phyloP scores from a whole-genome alignment of 768 basidiomycete genomes.

The Amanita brunnescens region DNA sequence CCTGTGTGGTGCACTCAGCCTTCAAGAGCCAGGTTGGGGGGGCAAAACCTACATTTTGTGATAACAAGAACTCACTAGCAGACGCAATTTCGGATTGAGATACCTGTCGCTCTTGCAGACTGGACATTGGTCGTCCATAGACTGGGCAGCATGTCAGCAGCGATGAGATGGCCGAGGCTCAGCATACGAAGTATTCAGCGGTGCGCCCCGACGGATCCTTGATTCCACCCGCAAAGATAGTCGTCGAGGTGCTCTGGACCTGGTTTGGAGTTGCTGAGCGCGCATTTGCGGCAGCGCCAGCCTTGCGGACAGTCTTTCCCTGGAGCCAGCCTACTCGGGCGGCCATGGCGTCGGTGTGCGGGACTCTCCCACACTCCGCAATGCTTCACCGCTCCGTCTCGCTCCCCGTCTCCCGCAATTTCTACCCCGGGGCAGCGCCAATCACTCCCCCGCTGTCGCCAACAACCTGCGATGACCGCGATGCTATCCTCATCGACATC shows the following conservation, averaged over 20 bases:
- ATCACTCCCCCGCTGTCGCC: slow-evolving; percentile 69
- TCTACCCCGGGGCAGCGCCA: slow-evolving; percentile 37
- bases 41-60: slow-evolving; percentile 78
- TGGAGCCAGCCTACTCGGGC: slow-evolving; percentile 53
- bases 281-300: slow-evolving; percentile 38
- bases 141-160: slow-evolving; percentile 28
- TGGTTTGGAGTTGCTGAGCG: slow-evolving; percentile 59
- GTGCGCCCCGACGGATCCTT: slow-evolving; percentile 82
- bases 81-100: slow-evolving; percentile 85
- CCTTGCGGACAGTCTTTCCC: slow-evolving; percentile 70
- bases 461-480: slow-evolving; percentile 19
- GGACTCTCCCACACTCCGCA: slow-evolving; percentile 13
- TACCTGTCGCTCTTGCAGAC: slow-evolving; percentile 97
- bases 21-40: background rate
- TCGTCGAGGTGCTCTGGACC: slow-evolving; percentile 63
- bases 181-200: slow-evolving; percentile 69
- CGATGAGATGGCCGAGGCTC: background rate
- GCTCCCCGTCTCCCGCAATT: slow-evolving; percentile 19
- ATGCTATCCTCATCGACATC: slow-evolving; percentile 29
- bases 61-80: slow-evolving; percentile 94
- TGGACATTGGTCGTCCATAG: slow-evolving; percentile 92
- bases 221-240: slow-evolving; percentile 74
- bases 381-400: slow-evolving; percentile 25
- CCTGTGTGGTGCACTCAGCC: slow-evolving; percentile 34
- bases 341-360: slow-evolving; percentile 15